These are phyloP conservation scores for Nakazawaea anatomiae DNA, from an alignment of 805 yeast genomes.

Conservation along the genomic window DNA sequence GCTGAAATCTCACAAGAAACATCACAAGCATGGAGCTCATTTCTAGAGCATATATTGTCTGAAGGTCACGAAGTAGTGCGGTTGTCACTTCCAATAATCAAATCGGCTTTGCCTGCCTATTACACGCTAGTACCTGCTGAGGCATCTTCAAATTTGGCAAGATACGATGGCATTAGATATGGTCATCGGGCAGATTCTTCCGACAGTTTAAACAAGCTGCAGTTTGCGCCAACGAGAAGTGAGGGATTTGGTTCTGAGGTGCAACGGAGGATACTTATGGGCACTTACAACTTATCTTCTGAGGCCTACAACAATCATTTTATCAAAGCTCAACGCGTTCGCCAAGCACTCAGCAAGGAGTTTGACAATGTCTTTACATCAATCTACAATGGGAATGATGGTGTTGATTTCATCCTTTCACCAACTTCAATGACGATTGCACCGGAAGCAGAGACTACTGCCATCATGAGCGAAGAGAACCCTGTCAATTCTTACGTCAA, in stretches of 20 bases:
- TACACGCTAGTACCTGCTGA: conserved; percentile 89
- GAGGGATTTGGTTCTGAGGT: conserved; percentile 78
- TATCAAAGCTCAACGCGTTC: conserved; percentile 63
- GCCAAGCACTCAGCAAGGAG: conserved; percentile 56
- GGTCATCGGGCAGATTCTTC: conserved; percentile 46
- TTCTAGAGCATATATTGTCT: conserved; percentile 35
- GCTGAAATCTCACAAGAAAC: conserved; percentile 46
- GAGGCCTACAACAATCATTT: conserved; percentile 70
- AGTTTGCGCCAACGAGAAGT: conserved; percentile 56
- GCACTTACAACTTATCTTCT: conserved; percentile 80
- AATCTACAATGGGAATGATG: conserved; percentile 20
- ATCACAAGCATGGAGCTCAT: conserved; percentile 37
- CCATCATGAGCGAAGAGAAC: conserved; percentile 26
- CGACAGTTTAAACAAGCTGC: conserved; percentile 29
- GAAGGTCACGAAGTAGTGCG: conserved; percentile 52
- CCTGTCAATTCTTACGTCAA: conserved; percentile 65
- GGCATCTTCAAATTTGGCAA: conserved; percentile 85
- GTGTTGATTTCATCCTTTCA: conserved; percentile 64
- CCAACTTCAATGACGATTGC: conserved; percentile 66
- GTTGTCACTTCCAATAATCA: conserved; percentile 67
- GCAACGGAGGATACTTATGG: conserved; percentile 73
- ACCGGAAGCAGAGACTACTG: conserved; percentile 43
- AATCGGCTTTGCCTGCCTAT: conserved; percentile 68
- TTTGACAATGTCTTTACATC: conserved; percentile 57
- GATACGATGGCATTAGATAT: conserved; percentile 87